Evolutionary conservation across 208 protist genomes (phyloP).

Genomic region (Strigomonas galati): DNA sequence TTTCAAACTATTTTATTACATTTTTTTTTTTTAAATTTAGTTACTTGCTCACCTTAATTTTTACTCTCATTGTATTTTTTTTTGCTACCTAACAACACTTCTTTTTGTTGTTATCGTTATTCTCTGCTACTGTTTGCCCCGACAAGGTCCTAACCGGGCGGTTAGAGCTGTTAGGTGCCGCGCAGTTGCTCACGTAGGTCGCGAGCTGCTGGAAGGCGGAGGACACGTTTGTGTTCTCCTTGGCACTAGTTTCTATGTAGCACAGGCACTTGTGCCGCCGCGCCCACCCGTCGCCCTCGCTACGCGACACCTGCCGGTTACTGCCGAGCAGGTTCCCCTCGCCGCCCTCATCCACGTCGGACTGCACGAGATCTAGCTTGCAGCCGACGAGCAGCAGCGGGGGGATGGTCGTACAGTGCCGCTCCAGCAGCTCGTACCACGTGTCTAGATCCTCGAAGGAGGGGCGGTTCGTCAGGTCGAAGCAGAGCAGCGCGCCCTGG

Average conservation of each 20-base stretch:
- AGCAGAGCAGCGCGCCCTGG: conserved; percentile 93
- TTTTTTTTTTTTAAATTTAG: not conserved
- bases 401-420: conserved; percentile 56
- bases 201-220: conserved; percentile 82
- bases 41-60: not conserved
- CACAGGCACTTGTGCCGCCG: conserved; percentile 62
- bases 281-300: conserved; percentile 83
- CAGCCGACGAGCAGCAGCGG: conserved; percentile 84
- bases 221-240: conserved; percentile 85
- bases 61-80: conserved; percentile 13
- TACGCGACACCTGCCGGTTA: conserved; percentile 68
- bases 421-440: conserved; percentile 74
- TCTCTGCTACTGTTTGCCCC: not conserved
- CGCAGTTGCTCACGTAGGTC: conserved; percentile 57
- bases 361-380: conserved; percentile 81
- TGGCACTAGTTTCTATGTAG: conserved; percentile 87
- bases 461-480: conserved; percentile 94
- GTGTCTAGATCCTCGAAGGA: conserved; percentile 88
- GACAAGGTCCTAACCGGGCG: conserved; percentile 19
- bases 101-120: conserved; percentile 16
- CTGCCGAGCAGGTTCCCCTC: conserved; percentile 75
- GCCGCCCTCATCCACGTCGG: conserved; percentile 29
- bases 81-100: conserved; percentile 2
- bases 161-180: conserved; percentile 16
- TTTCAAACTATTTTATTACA: not conserved